phyloP scores from a whole-genome alignment of 805 yeast species.

The Wickerhamomyces xylosicus region DNA sequence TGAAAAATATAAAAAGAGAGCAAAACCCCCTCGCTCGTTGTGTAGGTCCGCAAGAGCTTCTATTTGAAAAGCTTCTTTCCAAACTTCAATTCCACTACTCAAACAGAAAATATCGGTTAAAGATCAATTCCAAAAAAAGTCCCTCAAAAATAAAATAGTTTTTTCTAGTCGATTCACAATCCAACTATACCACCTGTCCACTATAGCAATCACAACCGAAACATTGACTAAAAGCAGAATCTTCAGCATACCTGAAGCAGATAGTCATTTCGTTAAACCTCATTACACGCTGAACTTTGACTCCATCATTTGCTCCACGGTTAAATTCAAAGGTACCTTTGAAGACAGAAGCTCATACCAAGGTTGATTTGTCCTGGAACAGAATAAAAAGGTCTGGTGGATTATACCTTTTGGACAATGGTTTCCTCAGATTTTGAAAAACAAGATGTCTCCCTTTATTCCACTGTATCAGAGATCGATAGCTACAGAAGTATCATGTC shows the following conservation, averaged over 20 bases:
- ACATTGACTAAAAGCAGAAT: background rate
- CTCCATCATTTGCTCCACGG: background rate
- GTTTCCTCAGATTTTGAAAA: background rate
- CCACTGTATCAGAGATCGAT: no score
- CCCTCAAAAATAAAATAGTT: no score
- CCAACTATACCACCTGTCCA: background rate
- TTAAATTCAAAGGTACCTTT: background rate
- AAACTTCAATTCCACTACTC: no score
- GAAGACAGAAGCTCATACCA: background rate
- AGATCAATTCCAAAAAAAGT: no score
- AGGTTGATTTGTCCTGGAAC: background rate
- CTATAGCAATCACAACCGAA: background rate
- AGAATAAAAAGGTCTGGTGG: background rate
- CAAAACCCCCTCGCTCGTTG: no score
- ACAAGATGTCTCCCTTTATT: background rate
- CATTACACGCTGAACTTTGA: background rate
- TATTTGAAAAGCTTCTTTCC: no score
- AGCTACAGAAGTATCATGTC: background rate
- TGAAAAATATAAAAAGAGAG: no score
- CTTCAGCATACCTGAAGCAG: background rate
- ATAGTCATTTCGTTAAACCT: background rate
- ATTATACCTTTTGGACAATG: background rate
- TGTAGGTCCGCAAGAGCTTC: no score
- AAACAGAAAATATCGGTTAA: no score
- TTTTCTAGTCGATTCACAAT: no score